phyloP scores from a whole-genome alignment of 257 asterid species.

The Petunia secreta region DNA sequence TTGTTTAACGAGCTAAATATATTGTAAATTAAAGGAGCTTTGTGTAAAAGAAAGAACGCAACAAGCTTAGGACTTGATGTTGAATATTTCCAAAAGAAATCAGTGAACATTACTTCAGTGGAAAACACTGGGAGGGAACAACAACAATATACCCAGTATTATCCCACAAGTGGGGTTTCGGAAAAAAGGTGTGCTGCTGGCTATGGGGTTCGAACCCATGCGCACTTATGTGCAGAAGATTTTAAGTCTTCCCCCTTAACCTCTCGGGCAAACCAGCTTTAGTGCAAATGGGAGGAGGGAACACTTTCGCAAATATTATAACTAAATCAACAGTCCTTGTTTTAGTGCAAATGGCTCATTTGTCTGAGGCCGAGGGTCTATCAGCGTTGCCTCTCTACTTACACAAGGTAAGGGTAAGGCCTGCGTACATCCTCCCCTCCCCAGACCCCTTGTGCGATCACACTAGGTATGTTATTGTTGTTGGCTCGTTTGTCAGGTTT shows the following conservation, averaged over 20 bases:
- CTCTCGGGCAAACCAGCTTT: conserved; percentile 57
- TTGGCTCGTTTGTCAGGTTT: background rate
- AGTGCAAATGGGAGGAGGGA: background rate
- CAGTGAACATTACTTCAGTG: background rate
- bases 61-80: background rate
- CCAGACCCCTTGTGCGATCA: no score
- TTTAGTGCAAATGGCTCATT: background rate
- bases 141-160: no score
- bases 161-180: no score
- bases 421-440: no score
- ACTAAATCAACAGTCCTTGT: background rate
- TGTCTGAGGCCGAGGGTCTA: no score
- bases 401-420: no score
- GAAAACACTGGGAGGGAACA: background rate
- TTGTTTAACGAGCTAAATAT: background rate
- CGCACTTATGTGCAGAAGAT: conserved; percentile 46
- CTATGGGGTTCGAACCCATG: conserved; percentile 45
- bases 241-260: conserved; percentile 55
- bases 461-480: no score
- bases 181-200: conserved; percentile 23
- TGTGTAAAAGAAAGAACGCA: background rate
- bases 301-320: background rate
- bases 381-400: no score
- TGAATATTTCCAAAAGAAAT: background rate
- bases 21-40: background rate